A percentile compares a stretch with the other conserved stretches of the same genome.
Conservation (phyloP, 495 filamentous ascomycete genomes). For the Neurospora tetrasperma region DNA sequence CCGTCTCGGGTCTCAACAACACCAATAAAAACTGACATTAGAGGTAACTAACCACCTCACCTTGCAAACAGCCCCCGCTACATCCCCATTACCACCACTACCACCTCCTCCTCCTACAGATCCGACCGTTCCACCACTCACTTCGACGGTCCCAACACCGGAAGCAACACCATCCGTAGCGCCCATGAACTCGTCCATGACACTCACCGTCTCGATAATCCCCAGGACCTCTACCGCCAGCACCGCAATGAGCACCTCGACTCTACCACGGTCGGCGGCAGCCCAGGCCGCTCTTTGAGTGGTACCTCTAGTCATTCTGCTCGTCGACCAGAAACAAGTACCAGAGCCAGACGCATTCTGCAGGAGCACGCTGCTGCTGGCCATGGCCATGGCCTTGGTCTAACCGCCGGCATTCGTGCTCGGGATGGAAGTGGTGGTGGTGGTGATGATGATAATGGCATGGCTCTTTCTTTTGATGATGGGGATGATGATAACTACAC, state of each 20-base stretch:
- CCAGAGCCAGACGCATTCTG: not conserved
- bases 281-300: not conserved
- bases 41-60: not conserved
- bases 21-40: no score
- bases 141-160: not conserved
- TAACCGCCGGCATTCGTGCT: not conserved
- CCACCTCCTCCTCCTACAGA: not conserved
- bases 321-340: not conserved
- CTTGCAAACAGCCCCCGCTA: not conserved
- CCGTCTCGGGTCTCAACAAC: no score
- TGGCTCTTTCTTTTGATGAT: not conserved
- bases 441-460: not conserved
- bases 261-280: not conserved
- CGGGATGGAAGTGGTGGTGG: not conserved
- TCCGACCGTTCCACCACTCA: not conserved
- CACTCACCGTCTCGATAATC: not conserved
- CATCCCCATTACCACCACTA: not conserved
- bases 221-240: not conserved
- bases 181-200: not conserved
- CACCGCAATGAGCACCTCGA: not conserved
- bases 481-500: not conserved
- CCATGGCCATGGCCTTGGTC: not conserved
- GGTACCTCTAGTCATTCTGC: not conserved
- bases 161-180: not conserved
- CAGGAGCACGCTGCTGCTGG: not conserved